Evolutionary conservation across 2,329 filamentous ascomycete species (phyloP), one percentile per base, ranked within the genome.

Genomic region (Proliferodiscus dingleyae): DNA sequence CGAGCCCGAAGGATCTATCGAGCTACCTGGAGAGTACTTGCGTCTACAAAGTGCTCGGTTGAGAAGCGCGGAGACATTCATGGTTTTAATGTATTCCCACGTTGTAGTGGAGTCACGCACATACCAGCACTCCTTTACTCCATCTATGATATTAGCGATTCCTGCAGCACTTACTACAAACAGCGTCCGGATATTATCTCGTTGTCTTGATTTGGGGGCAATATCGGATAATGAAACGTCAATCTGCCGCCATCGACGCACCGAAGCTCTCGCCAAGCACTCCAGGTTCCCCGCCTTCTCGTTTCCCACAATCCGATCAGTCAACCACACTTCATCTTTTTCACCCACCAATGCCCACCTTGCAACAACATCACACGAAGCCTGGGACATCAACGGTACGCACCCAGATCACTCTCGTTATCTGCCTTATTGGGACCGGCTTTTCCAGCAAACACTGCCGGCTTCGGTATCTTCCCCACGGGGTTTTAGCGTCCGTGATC

Each of bases 241-340:
- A 41, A 46, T 42, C 13, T 42, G 44, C 38, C 38, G 43, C 22
- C 3, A 19, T 34, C 36, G 26, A n/a, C 36, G 15, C 8, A n/a
- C n/a, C n/a, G n/a, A n/a, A n/a, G n/a, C 32, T 16, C n/a, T 10
- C n/a, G 38, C 38, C 38, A 34, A 34, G 32, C 32, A 18, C 19
- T 19, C 39, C 41, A 46, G 46, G 37, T 48, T 48, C 46, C 46
- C 46, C 46, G 46, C 46, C 37, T 45, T 41, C 24, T 29, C 21
- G 18, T 29, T 18, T 37, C 44, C 32, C 44, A 40, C 34, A 24
- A 10, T 15, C 21, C 34, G 22, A n/a, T 26, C n/a, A 43, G 22
- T 32, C 19, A 28, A 43, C 32, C 16, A 38, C 33, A 30, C 23
- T 30, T 16, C 23, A 44, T 21, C 32, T 36, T 24, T 11, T 15